phyloP scores from a whole-genome alignment of 2,329 filamentous ascomycete genomes.

The Cyanodermella asteris region DNA sequence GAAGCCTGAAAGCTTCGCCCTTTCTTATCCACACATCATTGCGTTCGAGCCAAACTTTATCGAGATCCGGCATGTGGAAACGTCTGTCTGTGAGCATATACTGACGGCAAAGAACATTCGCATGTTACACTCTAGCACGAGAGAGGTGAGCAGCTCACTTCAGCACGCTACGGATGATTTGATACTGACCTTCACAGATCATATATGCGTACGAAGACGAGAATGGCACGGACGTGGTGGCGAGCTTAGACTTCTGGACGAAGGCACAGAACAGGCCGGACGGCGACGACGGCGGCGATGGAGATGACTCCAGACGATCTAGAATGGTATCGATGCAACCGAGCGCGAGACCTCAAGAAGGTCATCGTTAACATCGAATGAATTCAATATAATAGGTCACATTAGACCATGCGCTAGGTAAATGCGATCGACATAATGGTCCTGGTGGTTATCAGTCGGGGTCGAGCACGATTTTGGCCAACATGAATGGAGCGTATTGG shows the following conservation, averaged over 20 bases:
- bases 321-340: too few species aligned
- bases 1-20: constrained; percentile 71
- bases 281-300: too few species aligned
- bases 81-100: constrained; percentile 73
- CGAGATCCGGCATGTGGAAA: constrained; percentile 88
- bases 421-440: too few species aligned
- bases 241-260: constrained; percentile 89
- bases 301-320: too few species aligned
- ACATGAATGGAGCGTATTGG: too few species aligned
- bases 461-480: too few species aligned
- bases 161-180: constrained; percentile 2
- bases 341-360: too few species aligned
- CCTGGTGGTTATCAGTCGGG: too few species aligned
- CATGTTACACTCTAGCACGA: constrained; percentile 90
- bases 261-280: constrained; percentile 1
- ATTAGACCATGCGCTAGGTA: too few species aligned
- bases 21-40: constrained; percentile 90
- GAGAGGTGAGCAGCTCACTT: constrained; percentile 47
- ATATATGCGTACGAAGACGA: constrained; percentile 96
- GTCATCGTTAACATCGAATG: too few species aligned
- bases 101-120: constrained; percentile 91
- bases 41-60: constrained; percentile 97
- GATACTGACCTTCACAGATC: constrained; percentile 37
- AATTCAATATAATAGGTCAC: too few species aligned
- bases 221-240: constrained; percentile 74